Evolutionary conservation across 1,284 basidiomycete genomes (phyloP).

Genomic region (Amylostereum areolatum): DNA sequence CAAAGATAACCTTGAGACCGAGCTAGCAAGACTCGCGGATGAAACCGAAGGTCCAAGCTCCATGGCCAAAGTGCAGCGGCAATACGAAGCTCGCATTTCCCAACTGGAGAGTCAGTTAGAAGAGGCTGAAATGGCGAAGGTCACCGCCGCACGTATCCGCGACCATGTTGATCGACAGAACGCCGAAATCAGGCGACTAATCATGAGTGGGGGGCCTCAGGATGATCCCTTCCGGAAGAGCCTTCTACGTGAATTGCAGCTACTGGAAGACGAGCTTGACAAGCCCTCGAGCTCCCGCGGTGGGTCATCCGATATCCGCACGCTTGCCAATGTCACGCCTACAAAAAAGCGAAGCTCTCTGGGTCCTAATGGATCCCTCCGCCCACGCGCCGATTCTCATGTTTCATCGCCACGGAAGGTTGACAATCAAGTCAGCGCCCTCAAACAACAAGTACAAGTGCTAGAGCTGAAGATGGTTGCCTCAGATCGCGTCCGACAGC

Average conservation of each 20-base stretch:
- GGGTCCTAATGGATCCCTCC: constrained; percentile 28
- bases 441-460: constrained; percentile 62
- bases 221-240: constrained; percentile 62
- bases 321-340: constrained; percentile 36
- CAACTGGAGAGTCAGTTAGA: constrained; percentile 62
- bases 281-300: constrained; percentile 43
- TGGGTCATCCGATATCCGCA: constrained; percentile 23
- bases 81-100: constrained; percentile 62
- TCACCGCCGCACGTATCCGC: constrained; percentile 49
- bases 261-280: constrained; percentile 57
- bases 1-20: constrained; percentile 63
- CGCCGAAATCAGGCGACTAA: constrained; percentile 60
- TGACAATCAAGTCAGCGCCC: constrained; percentile 39
- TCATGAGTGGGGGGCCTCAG: constrained; percentile 50
- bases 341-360: constrained; percentile 38
- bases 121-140: constrained; percentile 45
- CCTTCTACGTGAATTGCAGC: constrained; percentile 64
- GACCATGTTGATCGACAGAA: constrained; percentile 65
- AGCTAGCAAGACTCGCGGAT: constrained; percentile 63
- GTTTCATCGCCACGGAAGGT: constrained; percentile 35
- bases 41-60: constrained; percentile 51
- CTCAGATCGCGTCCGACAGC: constrained; percentile 60
- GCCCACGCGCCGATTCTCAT: constrained; percentile 26
- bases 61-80: constrained; percentile 52
- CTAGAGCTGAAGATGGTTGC: constrained; percentile 68